phyloP scores from a whole-genome alignment of 1,139 yeast species.

The Yamadazyma blattariae region DNA sequence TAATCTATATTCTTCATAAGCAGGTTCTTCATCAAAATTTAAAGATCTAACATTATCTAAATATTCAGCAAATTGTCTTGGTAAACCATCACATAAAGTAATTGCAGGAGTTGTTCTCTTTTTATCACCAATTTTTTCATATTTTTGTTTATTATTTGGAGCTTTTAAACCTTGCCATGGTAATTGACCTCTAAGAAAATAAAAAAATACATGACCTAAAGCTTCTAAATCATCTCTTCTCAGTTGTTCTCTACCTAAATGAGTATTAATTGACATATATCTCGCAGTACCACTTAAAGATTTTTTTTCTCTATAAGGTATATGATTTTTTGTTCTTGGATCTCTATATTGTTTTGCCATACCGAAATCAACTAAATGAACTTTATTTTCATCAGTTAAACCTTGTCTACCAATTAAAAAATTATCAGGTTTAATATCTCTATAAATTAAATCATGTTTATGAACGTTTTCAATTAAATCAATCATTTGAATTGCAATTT shows the following conservation, averaged over 20 bases:
- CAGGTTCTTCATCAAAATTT: slow-evolving; percentile 93
- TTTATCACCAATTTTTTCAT: slow-evolving; percentile 94
- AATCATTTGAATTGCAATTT: slow-evolving; percentile 91
- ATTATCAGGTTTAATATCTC: slow-evolving; percentile 96
- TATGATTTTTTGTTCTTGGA: slow-evolving; percentile 91
- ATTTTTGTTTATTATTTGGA: slow-evolving; percentile 94
- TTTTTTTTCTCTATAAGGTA: slow-evolving; percentile 94
- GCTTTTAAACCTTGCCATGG: slow-evolving; percentile 99
- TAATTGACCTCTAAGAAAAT: slow-evolving; percentile 86
- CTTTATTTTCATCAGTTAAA: slow-evolving; percentile 45
- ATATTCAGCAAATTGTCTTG: slow-evolving; percentile 84
- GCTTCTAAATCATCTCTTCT: slow-evolving; percentile 96
- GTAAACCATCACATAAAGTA: slow-evolving; percentile 79
- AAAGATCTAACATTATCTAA: slow-evolving; percentile 78
- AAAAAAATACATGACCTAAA: slow-evolving; percentile 91
- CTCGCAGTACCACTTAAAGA: slow-evolving; percentile 95
- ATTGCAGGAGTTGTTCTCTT: slow-evolving; percentile 81
- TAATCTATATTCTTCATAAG: slow-evolving; percentile 78
- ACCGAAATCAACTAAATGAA: slow-evolving; percentile 83
- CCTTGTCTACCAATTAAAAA: slow-evolving; percentile 79
- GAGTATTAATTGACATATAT: slow-evolving; percentile 97
- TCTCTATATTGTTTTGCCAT: slow-evolving; percentile 98
- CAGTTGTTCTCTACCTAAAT: slow-evolving; percentile 93
- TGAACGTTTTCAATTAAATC: slow-evolving; percentile 83
- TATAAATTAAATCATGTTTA: slow-evolving; percentile 82